Percentiles rank a stretch among this genome's conserved stretches.
Conservation (phyloP, 2,329 filamentous ascomycete species). For the Teratosphaeria viscida region DNA sequence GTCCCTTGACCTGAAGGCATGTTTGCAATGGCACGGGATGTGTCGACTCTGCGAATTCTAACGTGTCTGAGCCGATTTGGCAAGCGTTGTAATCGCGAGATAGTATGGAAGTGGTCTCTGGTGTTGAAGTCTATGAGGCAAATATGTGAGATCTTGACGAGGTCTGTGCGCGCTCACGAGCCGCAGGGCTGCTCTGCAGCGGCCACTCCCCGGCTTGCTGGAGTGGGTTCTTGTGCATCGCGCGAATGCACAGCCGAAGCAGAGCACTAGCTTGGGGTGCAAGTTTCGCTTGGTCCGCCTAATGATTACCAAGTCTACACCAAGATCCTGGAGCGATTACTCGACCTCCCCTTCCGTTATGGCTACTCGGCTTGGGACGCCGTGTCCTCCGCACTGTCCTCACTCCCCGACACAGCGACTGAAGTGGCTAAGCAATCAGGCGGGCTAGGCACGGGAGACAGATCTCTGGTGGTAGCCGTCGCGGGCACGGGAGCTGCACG, state of each 20-base stretch:
- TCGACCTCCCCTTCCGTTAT: constrained; percentile 2
- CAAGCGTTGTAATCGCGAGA: not conserved
- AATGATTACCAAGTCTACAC: not conserved
- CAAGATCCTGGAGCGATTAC: not conserved
- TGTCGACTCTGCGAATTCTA: not conserved
- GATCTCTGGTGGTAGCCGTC: constrained; percentile 15
- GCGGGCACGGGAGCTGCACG: constrained; percentile 17
- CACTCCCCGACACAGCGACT: not conserved
- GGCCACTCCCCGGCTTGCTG: not conserved
- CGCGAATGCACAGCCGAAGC: not conserved
- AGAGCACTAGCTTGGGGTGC: not conserved
- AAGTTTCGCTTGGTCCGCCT: not conserved
- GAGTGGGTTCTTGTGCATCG: not conserved
- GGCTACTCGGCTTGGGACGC: constrained; percentile 5
- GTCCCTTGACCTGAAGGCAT: constrained; percentile 43
- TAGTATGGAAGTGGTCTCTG: not conserved
- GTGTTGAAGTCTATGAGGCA: not conserved
- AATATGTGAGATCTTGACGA: not conserved
- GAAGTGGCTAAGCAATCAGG: constrained; percentile 4
- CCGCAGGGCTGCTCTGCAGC: not conserved
- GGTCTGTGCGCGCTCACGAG: not conserved
- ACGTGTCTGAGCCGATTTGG: not conserved
- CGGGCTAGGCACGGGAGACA: not conserved
- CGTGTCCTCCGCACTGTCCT: not conserved
- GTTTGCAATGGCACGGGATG: not conserved